Evolutionary conservation across 1,139 yeast genomes (phyloP), one percentile per base, ranked within the genome.

Genomic region (Suhomyces kunorum): DNA sequence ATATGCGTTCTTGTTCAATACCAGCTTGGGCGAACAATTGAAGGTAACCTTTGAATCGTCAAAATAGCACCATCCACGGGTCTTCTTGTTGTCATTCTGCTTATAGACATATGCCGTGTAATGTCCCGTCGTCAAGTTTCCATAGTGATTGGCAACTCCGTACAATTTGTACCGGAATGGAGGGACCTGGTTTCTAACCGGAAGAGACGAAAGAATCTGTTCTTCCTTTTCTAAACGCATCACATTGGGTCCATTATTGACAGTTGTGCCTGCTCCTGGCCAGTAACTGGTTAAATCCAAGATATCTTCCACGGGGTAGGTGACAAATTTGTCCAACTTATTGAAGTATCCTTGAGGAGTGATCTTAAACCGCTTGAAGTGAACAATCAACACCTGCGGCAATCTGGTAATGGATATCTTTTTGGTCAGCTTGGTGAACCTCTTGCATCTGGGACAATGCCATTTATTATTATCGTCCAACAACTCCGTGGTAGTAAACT

Each of bases 71-170:
- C 95, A 87, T 13, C 76, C 78, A 37, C 74, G 68, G 4, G 56
- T 47, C 45, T 61, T 64, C 41, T 58, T 57, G 11, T 47, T 34
- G 39, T 61, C 69, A 34, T 68, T 68, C 5, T 71, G 59, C 51
- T 87, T 86, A 51, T 81, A 69, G 2, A 88, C 95, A 55, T 81
- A 85, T 0, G 96, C 74, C 0, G 98, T 92, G 60, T 92, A 92
- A 63, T 92, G 98, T 0, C 98, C 98, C 2, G 95, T 88, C 34
- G 84, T 78, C 35, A 90, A 68, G 20, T 71, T 66, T 2, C 98
- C 98, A 47, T 71, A 77, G 62, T 92, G 98, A 52, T 87, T 86
- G n/a, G 90, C 92, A 23, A 90, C 95, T 0, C 86, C 95, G 52
- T 82, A 87, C 26, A 92, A 64, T 49, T 79, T 80, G 60, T 90